Base-by-base conservation (phyloP, 257 asterid species). In the Schizonepeta tenuifolia region DNA sequence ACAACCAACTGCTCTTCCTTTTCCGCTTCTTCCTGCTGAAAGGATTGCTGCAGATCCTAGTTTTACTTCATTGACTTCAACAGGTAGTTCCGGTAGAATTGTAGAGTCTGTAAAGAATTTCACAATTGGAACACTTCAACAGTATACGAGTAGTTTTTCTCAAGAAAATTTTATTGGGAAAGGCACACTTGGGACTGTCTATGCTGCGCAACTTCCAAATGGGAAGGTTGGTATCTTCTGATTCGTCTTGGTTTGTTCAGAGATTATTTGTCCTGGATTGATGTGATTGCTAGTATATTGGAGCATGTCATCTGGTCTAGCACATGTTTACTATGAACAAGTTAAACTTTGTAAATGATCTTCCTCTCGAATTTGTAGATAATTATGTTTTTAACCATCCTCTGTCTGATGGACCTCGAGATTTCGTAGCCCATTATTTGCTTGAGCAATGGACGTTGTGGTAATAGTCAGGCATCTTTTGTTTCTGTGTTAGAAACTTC, bases 121-220 rank as follows among this genome's bases (percentile, higher is more conserved):
- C 77, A 78, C 89, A 20, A 75, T 94, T 76, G 96, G 93, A 38
- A 81, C 88, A 73, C 99, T 94, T 83, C 98, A 94, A 66, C 92
- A 86, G 76, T 87, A 80, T 78, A 94, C 99, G 36, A 73, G 90
- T 73, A 94, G 97, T 81, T 91, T 94, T 80, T 91, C 96, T 67
- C 90, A 80, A 81, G 93, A 91, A 36, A 90, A 91, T 83, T 75
- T 94, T 62, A 77, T 91, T 21, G 99, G 97, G 78, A 83, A 74
- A 65, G 99, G 97, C 83, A 70, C 72, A 44, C 81, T 94, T 63
- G 97, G 99, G 63, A 49, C 93, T 9, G 95, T 91, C 53, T 94
- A 87, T 76, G 81, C 78, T 83, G 98, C 93, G 4, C 86, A 76
- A 70, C 86, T 86, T 79, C 95, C 96, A 54, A 81, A 78, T 78